phyloP scores from a whole-genome alignment of 345 rosid species.

The Hibiscus syriacus region DNA sequence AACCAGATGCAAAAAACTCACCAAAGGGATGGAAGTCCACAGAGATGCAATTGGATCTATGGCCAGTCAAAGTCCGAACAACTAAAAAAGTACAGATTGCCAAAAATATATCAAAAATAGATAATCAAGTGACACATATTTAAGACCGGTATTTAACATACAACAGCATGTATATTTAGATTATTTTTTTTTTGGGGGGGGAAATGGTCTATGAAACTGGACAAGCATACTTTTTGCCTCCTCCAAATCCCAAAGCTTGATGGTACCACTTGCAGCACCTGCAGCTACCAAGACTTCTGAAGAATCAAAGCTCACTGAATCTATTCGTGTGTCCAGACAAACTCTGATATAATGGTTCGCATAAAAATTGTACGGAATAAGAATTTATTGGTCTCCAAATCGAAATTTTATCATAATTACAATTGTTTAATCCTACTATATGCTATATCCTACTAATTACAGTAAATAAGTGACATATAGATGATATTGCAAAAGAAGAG shows the following conservation, averaged over 20 bases:
- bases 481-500: too few relatives aligned
- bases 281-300: slow-evolving; percentile 92
- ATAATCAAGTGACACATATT: background rate
- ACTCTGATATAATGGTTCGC: slow-evolving; percentile 43
- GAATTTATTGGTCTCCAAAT: background rate
- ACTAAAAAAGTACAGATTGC: slow-evolving; percentile 47
- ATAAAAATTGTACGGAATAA: background rate
- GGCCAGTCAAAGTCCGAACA: slow-evolving; percentile 92
- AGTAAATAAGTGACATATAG: background rate
- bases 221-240: slow-evolving; percentile 89
- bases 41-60: slow-evolving; percentile 92
- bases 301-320: slow-evolving; percentile 94
- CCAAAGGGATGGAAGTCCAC: slow-evolving; percentile 98
- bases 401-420: background rate
- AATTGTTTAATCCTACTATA: background rate
- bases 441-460: background rate
- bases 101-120: slow-evolving; percentile 6
- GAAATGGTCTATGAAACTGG: too few relatives aligned
- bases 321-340: slow-evolving; percentile 91
- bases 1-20: slow-evolving; percentile 99
- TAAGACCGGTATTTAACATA: background rate
- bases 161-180: background rate
- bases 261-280: slow-evolving; percentile 95
- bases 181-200: too few relatives aligned
- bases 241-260: slow-evolving; percentile 97